phyloP scores from a whole-genome alignment of 306 rosid genomes.

The Albizia julibrissin region DNA sequence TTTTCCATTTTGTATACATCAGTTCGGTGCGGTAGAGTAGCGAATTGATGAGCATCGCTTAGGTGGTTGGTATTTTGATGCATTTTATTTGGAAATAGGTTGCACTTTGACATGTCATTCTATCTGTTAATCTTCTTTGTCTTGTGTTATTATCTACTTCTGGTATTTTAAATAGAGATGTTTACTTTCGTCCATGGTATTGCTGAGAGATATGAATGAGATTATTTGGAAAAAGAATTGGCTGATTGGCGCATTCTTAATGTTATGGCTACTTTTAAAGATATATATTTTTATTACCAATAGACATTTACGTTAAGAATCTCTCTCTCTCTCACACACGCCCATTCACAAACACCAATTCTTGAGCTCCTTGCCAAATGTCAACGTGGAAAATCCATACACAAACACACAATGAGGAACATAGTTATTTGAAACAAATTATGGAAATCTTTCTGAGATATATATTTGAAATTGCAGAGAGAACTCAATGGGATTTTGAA shows the following conservation, averaged over 20 bases:
- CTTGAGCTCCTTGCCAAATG: neutral
- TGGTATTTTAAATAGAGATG: neutral
- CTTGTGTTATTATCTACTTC: neutral
- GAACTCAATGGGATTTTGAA: constrained; percentile 74
- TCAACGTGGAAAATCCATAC: neutral
- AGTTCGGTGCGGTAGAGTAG: neutral
- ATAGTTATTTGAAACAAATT: neutral
- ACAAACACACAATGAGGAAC: neutral
- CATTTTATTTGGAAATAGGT: neutral
- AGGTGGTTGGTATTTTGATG: constrained; percentile 1
- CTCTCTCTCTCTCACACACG: neutral
- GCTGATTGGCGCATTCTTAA: neutral
- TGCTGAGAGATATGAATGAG: neutral
- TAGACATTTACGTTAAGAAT: neutral
- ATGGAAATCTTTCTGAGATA: constrained; percentile 28
- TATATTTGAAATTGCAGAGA: constrained; percentile 55
- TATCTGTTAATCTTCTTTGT: constrained; percentile 9
- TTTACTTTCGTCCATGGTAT: neutral
- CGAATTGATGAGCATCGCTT: constrained; percentile 22
- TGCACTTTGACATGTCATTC: neutral
- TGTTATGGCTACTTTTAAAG: neutral
- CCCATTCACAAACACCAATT: neutral
- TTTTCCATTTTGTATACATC: neutral
- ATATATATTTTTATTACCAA: neutral
- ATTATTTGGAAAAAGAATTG: neutral